A percentile compares a stretch with the other conserved stretches of the same genome.
Conservation (phyloP, 208 protist genomes). For the Porcisia hertigi region DNA sequence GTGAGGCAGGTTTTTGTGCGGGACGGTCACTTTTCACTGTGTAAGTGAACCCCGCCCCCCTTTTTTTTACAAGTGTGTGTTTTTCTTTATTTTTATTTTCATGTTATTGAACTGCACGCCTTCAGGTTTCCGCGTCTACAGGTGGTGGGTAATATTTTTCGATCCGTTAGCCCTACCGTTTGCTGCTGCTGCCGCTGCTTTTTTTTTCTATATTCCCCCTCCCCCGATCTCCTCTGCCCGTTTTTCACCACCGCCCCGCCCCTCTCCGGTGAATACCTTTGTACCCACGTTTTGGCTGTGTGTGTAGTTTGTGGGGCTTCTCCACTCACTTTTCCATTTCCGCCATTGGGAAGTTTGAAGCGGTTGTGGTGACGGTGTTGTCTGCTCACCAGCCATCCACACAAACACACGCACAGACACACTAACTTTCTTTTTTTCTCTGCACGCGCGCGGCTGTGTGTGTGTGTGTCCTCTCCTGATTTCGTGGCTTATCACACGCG, state of each 20-base stretch:
- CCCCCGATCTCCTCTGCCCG: not conserved
- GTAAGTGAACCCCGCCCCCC: not conserved
- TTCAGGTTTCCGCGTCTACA: not conserved
- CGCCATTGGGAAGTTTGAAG: not conserved
- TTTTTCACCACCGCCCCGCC: no score
- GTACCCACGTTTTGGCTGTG: constrained; percentile 1
- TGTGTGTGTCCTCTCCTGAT: not conserved
- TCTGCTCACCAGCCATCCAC: not conserved
- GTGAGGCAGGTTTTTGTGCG: not conserved
- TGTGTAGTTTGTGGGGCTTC: not conserved
- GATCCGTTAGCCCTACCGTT: not conserved
- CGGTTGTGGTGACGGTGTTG: no score
- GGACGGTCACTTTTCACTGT: not conserved
- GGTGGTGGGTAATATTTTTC: not conserved
- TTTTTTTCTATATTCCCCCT: not conserved
- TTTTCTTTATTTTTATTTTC: not conserved
- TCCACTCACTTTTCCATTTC: not conserved
- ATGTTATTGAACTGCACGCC: not conserved
- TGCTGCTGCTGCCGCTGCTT: not conserved
- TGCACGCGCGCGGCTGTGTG: not conserved
- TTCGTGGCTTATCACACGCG: not conserved
- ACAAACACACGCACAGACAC: not conserved
- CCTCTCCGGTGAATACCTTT: not conserved
- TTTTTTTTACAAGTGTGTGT: not conserved
- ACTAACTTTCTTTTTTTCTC: not conserved